Evolutionary conservation across 208 protist genomes (phyloP), one percentile per base, ranked within the genome.

Genomic region (Vickermania ingenoplastis): DNA sequence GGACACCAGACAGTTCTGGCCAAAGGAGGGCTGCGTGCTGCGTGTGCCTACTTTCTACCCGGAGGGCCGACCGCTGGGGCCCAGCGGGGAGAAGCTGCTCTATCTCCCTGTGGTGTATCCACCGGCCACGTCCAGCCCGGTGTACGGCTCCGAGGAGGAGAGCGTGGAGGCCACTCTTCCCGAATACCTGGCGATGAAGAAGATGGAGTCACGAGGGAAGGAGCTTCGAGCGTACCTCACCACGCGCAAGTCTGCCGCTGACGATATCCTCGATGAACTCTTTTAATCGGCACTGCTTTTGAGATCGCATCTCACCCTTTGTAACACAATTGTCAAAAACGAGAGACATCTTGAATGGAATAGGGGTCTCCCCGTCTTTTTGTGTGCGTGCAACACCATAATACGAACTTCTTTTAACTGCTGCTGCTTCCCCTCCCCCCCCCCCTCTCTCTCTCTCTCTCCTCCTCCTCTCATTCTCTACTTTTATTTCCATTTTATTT

Each of bases 181-280:
- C 51, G 79, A 92, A 72, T 94, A 90, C 57, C 86, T 87, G 61
- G 67, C 75, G 3, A 91, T 94, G 84, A 73, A 77, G 61, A 71
- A 65, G 21, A 24, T 91, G 31, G 78, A 73, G 49, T 25, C 41
- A 5, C 71, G 69, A 51, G 69, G 60, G 21, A 70, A 66, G 24
- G 59, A 70, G 41, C 29, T 94, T 25, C 56, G 81, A 11, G 63
- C 79, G 2, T 89, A 81, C 61, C 66, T 94, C 11, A 63, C 72
- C 21, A 86, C 73, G 11, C 79, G 75, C 24, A 87, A 88, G 67
- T 49, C 61, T 26, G 59, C 73, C 1, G 69, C 62, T 1, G 87
- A 94, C 58, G 69, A 65, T 1, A 27, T 94, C 2, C 69, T 94
- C 5, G 84, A 94, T 31, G 83, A 94, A 31, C 63, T 94, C 25